Conservation (phyloP, 148 eudicot genomes). For the Amaranthus cruentus region DNA sequence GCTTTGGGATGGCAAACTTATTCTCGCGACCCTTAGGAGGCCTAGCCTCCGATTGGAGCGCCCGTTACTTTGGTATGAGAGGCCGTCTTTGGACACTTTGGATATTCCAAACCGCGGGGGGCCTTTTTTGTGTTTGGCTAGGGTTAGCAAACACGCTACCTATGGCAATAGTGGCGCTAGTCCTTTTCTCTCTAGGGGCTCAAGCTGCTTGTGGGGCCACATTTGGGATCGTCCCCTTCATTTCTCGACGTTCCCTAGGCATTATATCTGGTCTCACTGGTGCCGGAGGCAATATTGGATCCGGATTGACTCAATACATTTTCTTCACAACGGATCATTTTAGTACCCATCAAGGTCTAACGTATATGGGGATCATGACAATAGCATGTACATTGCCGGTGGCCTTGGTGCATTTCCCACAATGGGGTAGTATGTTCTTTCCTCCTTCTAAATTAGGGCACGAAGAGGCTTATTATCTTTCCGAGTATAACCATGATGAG, state of each 20-base stretch:
- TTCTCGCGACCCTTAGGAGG: slow-evolving; percentile 45
- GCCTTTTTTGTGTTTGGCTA: slow-evolving; percentile 38
- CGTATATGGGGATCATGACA: slow-evolving; percentile 40
- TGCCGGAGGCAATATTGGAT: slow-evolving; percentile 40
- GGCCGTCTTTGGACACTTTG: slow-evolving; percentile 46
- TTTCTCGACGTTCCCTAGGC: slow-evolving; percentile 42
- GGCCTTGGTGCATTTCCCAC: slow-evolving; percentile 43
- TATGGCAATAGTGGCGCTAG: slow-evolving; percentile 29
- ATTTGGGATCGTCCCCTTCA: slow-evolving; percentile 42
- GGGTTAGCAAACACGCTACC: slow-evolving; percentile 34
- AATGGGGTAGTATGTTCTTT: slow-evolving; percentile 49
- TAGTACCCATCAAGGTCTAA: slow-evolving; percentile 32
- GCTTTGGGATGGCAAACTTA: slow-evolving; percentile 48
- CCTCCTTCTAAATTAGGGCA: slow-evolving; percentile 21
- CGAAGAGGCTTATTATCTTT: slow-evolving; percentile 33
- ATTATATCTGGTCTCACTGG: slow-evolving; percentile 45
- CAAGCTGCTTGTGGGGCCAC: slow-evolving; percentile 50
- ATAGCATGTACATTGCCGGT: slow-evolving; percentile 36
- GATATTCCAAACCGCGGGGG: slow-evolving; percentile 43
- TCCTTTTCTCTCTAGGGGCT: slow-evolving; percentile 44
- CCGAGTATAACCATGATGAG: slow-evolving; percentile 32
- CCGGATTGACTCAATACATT: slow-evolving; percentile 39
- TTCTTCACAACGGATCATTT: slow-evolving; percentile 29
- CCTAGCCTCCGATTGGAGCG: slow-evolving; percentile 32
- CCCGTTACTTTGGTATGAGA: slow-evolving; percentile 43